Percentiles rank a stretch among this genome's conserved stretches.
These are phyloP conservation scores for Dactylis glomerata DNA, from an alignment of 176 grass and related monocot species.

Conservation along the genomic window DNA sequence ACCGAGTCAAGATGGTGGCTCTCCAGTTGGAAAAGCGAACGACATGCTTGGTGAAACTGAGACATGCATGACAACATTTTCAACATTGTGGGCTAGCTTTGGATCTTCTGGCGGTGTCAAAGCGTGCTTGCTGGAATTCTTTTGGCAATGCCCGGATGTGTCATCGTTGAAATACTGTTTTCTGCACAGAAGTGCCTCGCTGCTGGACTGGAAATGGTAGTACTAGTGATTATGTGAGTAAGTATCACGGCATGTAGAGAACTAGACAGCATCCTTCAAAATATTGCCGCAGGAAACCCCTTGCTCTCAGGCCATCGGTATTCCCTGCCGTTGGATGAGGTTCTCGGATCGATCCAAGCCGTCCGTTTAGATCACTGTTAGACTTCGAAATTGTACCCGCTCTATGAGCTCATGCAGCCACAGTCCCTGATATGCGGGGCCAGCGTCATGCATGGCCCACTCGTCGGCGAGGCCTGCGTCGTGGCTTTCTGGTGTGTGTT, in stretches of 20 bases:
- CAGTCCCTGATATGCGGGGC: no score
- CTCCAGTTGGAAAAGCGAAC: conserved; percentile 24
- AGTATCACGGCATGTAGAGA: neutral
- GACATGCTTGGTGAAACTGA: conserved; percentile 28
- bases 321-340: no score
- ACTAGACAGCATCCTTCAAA: no score
- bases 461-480: no score
- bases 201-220: neutral
- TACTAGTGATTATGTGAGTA: neutral
- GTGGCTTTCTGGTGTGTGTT: no score
- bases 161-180: conserved; percentile 18
- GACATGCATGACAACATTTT: conserved; percentile 26
- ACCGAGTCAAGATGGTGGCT: conserved; percentile 27
- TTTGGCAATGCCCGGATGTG: neutral
- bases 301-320: no score
- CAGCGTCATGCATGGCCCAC: no score
- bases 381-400: no score
- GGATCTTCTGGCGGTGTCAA: conserved; percentile 23
- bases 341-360: no score
- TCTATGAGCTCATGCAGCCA: no score
- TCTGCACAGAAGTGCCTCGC: neutral
- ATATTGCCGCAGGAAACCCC: no score
- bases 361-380: no score
- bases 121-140: conserved; percentile 22
- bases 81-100: conserved; percentile 13